Percentiles rank a stretch among this genome's conserved stretches.
These are phyloP conservation scores for Zygotorulaspora sp. DNA, from an alignment of 805 yeast genomes.

Conservation along the genomic window DNA sequence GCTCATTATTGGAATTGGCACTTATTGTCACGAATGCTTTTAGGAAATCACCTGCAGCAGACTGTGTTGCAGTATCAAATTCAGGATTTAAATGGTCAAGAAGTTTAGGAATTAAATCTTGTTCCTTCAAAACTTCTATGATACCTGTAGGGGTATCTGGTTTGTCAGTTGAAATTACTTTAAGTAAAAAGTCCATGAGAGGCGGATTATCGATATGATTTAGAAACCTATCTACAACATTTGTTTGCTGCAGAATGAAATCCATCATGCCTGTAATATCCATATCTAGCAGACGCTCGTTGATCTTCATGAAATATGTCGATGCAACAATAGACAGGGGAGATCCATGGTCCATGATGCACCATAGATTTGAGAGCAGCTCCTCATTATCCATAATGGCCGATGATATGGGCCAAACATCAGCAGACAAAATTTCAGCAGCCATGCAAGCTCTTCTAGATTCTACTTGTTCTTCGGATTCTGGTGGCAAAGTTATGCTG, in stretches of 20 bases:
- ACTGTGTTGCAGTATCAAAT: slow-evolving; percentile 66
- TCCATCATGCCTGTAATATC: slow-evolving; percentile 73
- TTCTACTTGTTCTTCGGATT: slow-evolving; percentile 38
- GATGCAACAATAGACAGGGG: slow-evolving; percentile 74
- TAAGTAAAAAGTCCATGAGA: slow-evolving; percentile 84
- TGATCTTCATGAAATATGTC: slow-evolving; percentile 85
- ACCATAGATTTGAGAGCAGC: slow-evolving; percentile 72
- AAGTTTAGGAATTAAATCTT: slow-evolving; percentile 66
- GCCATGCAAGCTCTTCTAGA: slow-evolving; percentile 59
- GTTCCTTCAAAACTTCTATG: slow-evolving; percentile 67
- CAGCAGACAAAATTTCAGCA: slow-evolving; percentile 85
- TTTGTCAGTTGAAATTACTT: slow-evolving; percentile 89
- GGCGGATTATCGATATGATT: slow-evolving; percentile 90
- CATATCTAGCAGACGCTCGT: slow-evolving; percentile 84
- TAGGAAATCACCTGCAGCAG: slow-evolving; percentile 92
- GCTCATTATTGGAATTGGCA: slow-evolving; percentile 84
- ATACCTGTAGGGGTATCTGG: slow-evolving; percentile 86
- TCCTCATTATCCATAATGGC: slow-evolving; percentile 73
- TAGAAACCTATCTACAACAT: slow-evolving; percentile 74
- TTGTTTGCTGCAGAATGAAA: slow-evolving; percentile 63
- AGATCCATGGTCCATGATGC: slow-evolving; percentile 60
- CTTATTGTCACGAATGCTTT: slow-evolving; percentile 92
- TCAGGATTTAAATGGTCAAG: slow-evolving; percentile 67
- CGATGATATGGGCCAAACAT: slow-evolving; percentile 90
- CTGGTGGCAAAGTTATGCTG: slow-evolving; percentile 30